A percentile compares a stretch with the other conserved stretches of the same genome.
Evolutionary conservation across 2,329 filamentous ascomycete genomes (phyloP).

Genomic region (Fusarium chlamydosporum): DNA sequence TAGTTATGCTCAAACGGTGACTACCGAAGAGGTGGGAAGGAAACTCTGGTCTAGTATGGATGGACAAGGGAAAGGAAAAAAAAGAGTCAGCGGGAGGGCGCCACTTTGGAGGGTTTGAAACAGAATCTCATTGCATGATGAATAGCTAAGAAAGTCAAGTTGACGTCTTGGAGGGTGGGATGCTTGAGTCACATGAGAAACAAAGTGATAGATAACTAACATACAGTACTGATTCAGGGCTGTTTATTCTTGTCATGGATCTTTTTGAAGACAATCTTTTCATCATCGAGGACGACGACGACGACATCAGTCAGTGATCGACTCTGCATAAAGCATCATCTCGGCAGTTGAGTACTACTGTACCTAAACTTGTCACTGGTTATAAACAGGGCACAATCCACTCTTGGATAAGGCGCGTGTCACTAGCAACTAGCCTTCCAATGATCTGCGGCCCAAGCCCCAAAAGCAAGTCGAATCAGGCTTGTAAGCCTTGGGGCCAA

Average conservation of each 20-base stretch:
- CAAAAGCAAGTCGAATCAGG: background rate
- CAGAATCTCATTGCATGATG: constrained; percentile 3
- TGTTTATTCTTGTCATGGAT: no score
- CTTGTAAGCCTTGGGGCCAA: constrained; percentile 2
- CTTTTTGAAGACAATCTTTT: background rate
- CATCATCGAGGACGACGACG: constrained; percentile 7
- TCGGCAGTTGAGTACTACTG: constrained; percentile 34
- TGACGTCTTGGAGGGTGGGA: constrained; percentile 10
- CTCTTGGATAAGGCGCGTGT: constrained; percentile 9
- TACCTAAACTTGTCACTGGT: background rate
- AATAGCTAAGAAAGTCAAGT: background rate
- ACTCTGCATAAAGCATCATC: constrained; percentile 17
- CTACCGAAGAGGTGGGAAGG: constrained; percentile 16
- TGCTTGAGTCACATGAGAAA: constrained; percentile 37
- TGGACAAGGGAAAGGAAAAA: constrained; percentile 4
- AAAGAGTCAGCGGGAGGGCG: constrained; percentile 35
- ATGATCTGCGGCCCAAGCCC: constrained; percentile 15
- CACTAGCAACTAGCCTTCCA: background rate
- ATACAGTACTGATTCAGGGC: no score
- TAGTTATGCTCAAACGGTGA: constrained; percentile 34
- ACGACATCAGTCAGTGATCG: constrained; percentile 19
- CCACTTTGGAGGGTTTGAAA: constrained; percentile 28
- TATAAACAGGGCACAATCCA: constrained; percentile 1
- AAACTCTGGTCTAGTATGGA: background rate
- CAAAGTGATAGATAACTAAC: no score